Base-by-base conservation (phyloP, 2,329 filamentous ascomycete genomes). In the Talaromyces sp. region DNA sequence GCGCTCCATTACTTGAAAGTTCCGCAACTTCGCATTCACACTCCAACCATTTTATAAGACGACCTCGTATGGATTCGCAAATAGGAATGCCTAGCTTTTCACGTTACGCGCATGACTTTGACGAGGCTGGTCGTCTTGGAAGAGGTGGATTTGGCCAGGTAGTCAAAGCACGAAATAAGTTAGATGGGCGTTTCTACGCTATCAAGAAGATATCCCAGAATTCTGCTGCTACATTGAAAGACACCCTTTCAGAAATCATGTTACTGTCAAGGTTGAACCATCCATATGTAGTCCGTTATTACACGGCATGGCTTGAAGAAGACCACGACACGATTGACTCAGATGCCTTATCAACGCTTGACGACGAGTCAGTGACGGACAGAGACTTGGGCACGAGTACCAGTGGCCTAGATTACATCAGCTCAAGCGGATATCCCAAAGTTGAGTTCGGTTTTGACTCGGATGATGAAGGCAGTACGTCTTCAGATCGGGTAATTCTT, bases 111-210 rank as follows among this genome's bases (percentile, higher is more conserved):
- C 90, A 90, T 72, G 95, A 98, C 71, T 99, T 96, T 78, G 89
- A 93, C 19, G 93, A 98, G 78, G 89, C 95, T 73, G 92, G 92
- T 14, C 87, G 91, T 4, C 83, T 99, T 13, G 95, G 95, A 3
- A 96, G 94, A 75, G 95, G 95, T 50, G 95, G 94, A 0, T 99
- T 97, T 78, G 95, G 95, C 5, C 92, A 97, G 78, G 95, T 99
- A 24, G 92, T 98, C 63, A 96, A 97, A 76, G 94, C 94, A 2
- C 87, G 94, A 37, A 96, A 97, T 77, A 97, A 95, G 79, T 86
- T 97, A 3, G 95, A 98, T 74, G 92, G 92, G 0, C 91, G 93
- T 65, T 89, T 96, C 50, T 99, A 98, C 78, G 95, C 95, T 19
- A 91, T 99, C 74, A 99, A 99, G 77, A 97, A 98, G 75, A 95